A percentile compares a stretch with the other conserved stretches of the same genome.
phyloP scores from a whole-genome alignment of 495 filamentous ascomycete genomes.

The Astrocystis sublimbata region DNA sequence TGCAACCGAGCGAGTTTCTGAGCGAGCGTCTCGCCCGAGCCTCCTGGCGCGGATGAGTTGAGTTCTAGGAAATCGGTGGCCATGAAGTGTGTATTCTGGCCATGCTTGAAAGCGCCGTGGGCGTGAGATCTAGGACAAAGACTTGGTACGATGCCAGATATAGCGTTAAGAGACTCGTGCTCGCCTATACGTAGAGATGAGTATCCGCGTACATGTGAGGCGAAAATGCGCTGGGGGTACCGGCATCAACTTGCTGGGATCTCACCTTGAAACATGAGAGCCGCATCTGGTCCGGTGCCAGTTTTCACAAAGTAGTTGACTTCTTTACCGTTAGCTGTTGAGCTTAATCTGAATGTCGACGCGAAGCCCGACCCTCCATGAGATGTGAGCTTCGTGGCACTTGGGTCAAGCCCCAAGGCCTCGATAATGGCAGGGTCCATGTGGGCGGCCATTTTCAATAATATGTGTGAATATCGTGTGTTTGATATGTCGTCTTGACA shows the following conservation, averaged over 20 bases:
- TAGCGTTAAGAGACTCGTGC: conserved; percentile 78
- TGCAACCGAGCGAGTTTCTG: conserved; percentile 78
- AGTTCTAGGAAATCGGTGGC: conserved; percentile 82
- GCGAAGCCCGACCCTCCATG: conserved; percentile 75
- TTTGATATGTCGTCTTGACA: not conserved
- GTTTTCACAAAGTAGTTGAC: conserved; percentile 82
- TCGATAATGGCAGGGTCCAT: conserved; percentile 61
- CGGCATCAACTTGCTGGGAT: not conserved
- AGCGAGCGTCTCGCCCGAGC: conserved; percentile 60
- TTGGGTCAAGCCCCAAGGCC: conserved; percentile 66
- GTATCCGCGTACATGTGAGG: not conserved
- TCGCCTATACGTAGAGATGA: conserved; percentile 56
- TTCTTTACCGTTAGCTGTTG: conserved; percentile 51
- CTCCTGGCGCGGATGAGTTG: conserved; percentile 34
- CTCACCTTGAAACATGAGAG: conserved; percentile 71
- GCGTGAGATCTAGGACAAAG: conserved; percentile 74
- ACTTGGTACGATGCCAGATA: conserved; percentile 67
- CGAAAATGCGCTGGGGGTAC: not conserved
- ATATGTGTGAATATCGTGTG: not conserved
- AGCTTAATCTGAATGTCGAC: conserved; percentile 68
- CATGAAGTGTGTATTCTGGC: conserved; percentile 63
- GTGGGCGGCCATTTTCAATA: conserved; percentile 36
- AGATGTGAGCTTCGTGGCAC: conserved; percentile 57
- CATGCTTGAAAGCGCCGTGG: conserved; percentile 60
- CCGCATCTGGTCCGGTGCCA: conserved; percentile 60